Conservation (phyloP, 768 basidiomycete genomes). For the Trametes cingulata region DNA sequence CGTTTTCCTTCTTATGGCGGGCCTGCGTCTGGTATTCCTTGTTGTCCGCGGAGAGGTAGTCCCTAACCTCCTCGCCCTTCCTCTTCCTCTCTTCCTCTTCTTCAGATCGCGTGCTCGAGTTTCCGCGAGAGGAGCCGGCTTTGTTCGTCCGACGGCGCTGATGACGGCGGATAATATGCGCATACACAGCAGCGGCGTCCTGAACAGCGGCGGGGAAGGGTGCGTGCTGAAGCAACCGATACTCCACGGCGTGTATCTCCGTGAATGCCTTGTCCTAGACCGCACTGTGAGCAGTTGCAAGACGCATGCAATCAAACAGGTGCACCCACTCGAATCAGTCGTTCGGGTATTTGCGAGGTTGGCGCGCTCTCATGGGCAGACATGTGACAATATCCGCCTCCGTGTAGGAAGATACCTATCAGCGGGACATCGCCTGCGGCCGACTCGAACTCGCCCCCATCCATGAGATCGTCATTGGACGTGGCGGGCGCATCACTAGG, state of each 20-base stretch:
- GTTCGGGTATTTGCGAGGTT: constrained; percentile 50
- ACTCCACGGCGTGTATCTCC: constrained; percentile 47
- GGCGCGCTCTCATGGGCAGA: constrained; percentile 51
- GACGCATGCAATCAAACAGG: background rate
- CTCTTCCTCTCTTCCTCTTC: constrained; percentile 5
- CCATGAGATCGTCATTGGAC: constrained; percentile 11
- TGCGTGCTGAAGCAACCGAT: constrained; percentile 52
- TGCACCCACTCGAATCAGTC: constrained; percentile 41
- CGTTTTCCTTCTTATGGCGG: constrained; percentile 13
- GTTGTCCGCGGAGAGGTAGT: constrained; percentile 11
- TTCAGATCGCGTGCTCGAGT: background rate
- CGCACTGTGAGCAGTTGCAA: background rate
- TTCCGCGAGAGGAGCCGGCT: background rate
- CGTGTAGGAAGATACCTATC: constrained; percentile 54
- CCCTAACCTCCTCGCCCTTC: background rate
- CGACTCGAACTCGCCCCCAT: constrained; percentile 27
- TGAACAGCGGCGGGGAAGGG: constrained; percentile 55
- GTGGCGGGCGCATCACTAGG: background rate
- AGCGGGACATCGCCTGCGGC: constrained; percentile 34
- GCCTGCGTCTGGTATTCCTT: constrained; percentile 3
- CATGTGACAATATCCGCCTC: constrained; percentile 60
- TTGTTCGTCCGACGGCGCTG: constrained; percentile 1
- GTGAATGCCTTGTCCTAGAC: constrained; percentile 34
- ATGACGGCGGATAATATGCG: constrained; percentile 41
- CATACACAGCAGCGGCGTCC: constrained; percentile 53